Base-by-base conservation (phyloP, 768 basidiomycete genomes). In the Coprinellus aureogranulatus region DNA sequence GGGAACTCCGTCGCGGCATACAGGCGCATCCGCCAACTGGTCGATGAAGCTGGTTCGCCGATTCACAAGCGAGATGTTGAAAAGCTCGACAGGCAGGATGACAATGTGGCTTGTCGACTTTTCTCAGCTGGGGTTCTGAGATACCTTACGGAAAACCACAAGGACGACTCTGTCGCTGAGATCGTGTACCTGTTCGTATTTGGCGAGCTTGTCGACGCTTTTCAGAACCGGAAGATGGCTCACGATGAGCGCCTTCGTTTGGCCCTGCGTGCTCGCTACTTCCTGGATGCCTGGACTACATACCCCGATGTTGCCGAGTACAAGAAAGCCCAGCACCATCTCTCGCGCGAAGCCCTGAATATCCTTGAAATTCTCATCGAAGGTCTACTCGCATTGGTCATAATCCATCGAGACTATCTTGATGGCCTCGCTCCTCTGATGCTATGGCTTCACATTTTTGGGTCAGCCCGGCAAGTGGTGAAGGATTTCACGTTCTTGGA, bases 401-500 rank as follows among this genome's bases (percentile, higher is more conserved):
- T 69, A 54, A 65, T 75, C 37, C 62, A 77, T 61, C 71, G 76
- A 6, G 73, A 77, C 53, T 57, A 73, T 51, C 3, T 64, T 10
- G 20, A n/a, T n/a, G 44, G 41, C 5, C 22, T 34, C 3, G 47
- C 28, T 4, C 71, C 75, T 0, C 58, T 77, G 3, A 54, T 75
- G 4, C 69, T 69, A 0, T 76, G 75, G 72, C 51, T 71, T 0
- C 75, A 77, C 57, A 56, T 68, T 12, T 77, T 74, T 59, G 75
- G 72, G 0, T 45, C 59, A 23, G 41, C 59, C 22, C 65, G 72
- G 0, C 53, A 66, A 22, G 60, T 73, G 5, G 48, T 74, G 47
- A 66, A 68, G 23, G 74, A 78, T 48, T 77, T 76, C 57, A 75
- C 73, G 0, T 44, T 65, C 23, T 45, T 59, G 1, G 59, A 70